phyloP scores from a whole-genome alignment of 2,329 filamentous ascomycete species.

The Diaporthe sp. region DNA sequence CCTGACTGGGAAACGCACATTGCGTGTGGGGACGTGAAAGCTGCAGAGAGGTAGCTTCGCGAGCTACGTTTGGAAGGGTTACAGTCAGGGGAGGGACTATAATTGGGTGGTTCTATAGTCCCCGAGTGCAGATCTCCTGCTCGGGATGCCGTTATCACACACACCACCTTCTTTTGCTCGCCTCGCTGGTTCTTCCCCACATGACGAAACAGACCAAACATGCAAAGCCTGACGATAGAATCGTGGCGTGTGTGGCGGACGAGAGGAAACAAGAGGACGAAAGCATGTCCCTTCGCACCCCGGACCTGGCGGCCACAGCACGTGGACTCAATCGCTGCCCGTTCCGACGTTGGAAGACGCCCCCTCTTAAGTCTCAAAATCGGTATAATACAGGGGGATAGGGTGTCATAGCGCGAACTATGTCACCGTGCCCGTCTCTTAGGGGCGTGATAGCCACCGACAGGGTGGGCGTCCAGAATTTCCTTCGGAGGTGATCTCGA shows the following conservation, averaged over 20 bases:
- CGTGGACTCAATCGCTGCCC: neutral
- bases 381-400: slow-evolving; percentile 1
- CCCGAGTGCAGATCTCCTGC: neutral
- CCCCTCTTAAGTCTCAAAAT: slow-evolving; percentile 4
- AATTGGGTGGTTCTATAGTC: slow-evolving; percentile 2
- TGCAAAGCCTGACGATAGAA: neutral
- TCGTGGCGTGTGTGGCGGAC: neutral
- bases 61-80: slow-evolving; percentile 23
- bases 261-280: neutral
- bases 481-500: neutral
- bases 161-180: neutral
- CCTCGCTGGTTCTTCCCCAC: neutral
- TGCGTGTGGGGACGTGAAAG: slow-evolving; percentile 11
- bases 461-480: neutral
- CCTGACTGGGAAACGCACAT: neutral
- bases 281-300: neutral
- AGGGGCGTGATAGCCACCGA: slow-evolving; percentile 7
- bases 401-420: slow-evolving; percentile 20
- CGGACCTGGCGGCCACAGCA: neutral
- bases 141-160: slow-evolving; percentile 4
- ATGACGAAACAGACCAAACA: slow-evolving; percentile 21
- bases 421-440: slow-evolving; percentile 17
- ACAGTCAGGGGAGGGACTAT: slow-evolving; percentile 7
- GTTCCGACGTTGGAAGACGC: neutral
- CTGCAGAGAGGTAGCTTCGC: neutral